Conservation (phyloP, 2,329 filamentous ascomycete genomes). For the Lasiodiplodia hormozganensis region DNA sequence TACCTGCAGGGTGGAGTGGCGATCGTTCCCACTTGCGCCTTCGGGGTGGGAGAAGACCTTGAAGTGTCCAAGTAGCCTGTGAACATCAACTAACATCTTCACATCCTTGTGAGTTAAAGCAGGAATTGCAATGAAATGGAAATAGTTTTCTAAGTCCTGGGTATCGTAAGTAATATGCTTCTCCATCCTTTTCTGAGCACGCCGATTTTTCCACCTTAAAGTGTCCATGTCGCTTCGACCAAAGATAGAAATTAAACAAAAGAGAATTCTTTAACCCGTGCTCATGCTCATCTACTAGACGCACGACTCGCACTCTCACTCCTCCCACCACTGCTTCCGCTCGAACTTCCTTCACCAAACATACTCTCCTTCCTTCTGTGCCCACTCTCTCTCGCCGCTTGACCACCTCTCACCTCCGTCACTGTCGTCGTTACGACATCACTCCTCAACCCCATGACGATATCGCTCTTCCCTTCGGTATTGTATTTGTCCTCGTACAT, state of each 20-base stretch:
- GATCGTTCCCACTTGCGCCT: background rate
- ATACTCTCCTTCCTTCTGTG: background rate
- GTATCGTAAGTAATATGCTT: background rate
- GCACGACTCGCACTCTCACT: conserved; percentile 3
- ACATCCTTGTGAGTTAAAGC: background rate
- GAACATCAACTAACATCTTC: background rate
- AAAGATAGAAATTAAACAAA: background rate
- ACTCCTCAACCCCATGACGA: conserved; percentile 1
- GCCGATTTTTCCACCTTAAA: background rate
- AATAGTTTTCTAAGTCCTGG: background rate
- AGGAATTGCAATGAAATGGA: background rate
- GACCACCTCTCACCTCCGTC: conserved; percentile 2
- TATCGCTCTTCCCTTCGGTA: background rate
- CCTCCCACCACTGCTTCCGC: background rate
- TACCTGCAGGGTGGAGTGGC: background rate
- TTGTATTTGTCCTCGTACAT: background rate
- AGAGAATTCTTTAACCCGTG: background rate
- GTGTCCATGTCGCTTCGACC: background rate
- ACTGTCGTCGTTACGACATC: conserved; percentile 6
- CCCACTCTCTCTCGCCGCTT: background rate
- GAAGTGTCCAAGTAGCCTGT: background rate
- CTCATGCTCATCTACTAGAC: conserved; percentile 2
- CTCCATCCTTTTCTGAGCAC: background rate
- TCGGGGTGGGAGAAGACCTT: background rate
- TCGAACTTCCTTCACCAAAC: background rate